Base-by-base conservation (phyloP, 75 land plant genomes). In the Larix kaempferi region DNA sequence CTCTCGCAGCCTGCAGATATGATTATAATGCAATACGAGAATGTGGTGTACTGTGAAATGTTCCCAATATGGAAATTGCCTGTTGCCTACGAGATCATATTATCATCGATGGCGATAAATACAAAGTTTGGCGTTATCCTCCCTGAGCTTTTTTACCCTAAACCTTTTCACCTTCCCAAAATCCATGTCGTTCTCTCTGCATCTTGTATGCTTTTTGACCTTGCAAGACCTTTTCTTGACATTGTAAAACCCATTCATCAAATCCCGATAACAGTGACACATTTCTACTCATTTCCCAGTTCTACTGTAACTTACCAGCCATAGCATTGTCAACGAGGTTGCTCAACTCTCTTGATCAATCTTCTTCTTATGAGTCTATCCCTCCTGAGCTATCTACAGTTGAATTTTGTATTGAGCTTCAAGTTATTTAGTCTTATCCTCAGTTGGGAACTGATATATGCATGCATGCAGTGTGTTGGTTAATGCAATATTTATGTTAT, bases 211-310 rank as follows among this genome's bases (percentile, higher is more conserved):
- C 37, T 77, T 89, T 89, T 89, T 89, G 91, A 89, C 91, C 91
- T 89, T 90, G 89, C 86, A 89, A 89, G 91, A 86, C 91, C 91
- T 89, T 89, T 89, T 89, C 88, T 89, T 86, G 91, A 89, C 82
- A 88, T 88, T 88, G 88, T 87, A 87, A 89, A 85, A 82, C 87
- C 89, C 86, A 71, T n/a, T 7, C n/a, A 49, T 29, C 29, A 16
- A 16, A 22, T 54, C 57, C 44, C 54, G 19, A 37, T 81, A 72
- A 12, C 27, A 8, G 63, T 52, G 6, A n/a, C 39, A 61, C 49
- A 44, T 1, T 71, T 39, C 39, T 71, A 16, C 33, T 2, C 71
- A 14, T 16, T 8, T 23, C 57, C 8, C 3, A n/a, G 7, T 16
- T 65, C 73, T 57, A 76, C 19, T n/a, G 15, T 22, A 54, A 61